Percentiles rank a stretch among this genome's conserved stretches.
These are phyloP conservation scores for Aspergillus costaricaensis DNA, from an alignment of 2,329 filamentous ascomycete genomes.

Conservation along the genomic window DNA sequence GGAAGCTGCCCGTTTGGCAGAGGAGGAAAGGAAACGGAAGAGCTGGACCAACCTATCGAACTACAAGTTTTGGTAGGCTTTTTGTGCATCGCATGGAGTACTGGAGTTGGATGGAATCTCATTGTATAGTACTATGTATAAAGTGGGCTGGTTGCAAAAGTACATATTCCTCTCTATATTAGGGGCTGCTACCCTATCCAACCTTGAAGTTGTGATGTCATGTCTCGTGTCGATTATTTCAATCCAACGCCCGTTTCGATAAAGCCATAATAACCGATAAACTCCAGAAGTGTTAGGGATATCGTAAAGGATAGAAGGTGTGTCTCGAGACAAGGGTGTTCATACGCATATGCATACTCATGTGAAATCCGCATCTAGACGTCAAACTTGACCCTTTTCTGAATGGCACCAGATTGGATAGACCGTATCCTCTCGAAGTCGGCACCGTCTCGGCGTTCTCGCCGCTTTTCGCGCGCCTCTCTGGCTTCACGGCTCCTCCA, in stretches of 20 bases:
- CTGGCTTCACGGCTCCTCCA: conserved; percentile 61
- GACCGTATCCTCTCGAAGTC: conserved; percentile 29
- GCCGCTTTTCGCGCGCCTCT: conserved; percentile 60
- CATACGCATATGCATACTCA: neutral
- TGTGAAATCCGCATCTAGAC: conserved; percentile 20
- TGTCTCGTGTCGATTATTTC: conserved; percentile 17
- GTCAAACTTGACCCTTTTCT: conserved; percentile 47
- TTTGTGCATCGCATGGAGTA: conserved; percentile 30
- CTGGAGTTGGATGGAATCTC: conserved; percentile 33
- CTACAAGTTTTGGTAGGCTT: conserved; percentile 50
- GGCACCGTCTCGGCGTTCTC: conserved; percentile 50
- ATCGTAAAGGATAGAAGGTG: neutral
- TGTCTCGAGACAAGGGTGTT: neutral
- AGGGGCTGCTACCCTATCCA: conserved; percentile 13
- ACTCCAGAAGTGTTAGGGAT: neutral
- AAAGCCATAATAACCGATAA: neutral
- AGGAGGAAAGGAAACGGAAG: conserved; percentile 44
- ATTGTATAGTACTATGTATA: conserved; percentile 29
- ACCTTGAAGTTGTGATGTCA: conserved; percentile 9
- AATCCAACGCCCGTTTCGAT: conserved; percentile 2
- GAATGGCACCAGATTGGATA: conserved; percentile 33
- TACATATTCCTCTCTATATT: conserved; percentile 23
- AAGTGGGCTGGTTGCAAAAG: conserved; percentile 21
- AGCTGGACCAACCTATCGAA: conserved; percentile 48
- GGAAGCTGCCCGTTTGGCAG: conserved; percentile 38